Conservation (phyloP, 2,329 filamentous ascomycete species). For the Xylariales sp. region DNA sequence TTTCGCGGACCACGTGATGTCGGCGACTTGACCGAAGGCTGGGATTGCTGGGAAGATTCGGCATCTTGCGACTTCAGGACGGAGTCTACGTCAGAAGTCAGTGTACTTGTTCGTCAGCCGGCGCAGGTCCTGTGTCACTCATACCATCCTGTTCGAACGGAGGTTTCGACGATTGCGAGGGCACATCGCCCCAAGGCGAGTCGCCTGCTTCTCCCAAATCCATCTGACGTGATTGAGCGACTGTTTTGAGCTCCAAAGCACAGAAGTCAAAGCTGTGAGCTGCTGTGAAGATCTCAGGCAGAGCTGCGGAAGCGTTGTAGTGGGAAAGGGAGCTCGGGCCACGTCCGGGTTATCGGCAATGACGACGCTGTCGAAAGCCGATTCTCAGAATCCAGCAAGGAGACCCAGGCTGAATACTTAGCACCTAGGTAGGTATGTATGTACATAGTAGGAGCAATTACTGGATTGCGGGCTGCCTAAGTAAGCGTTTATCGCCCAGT, state of each 20-base stretch:
- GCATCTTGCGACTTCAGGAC: constrained; percentile 21
- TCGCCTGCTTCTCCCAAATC: constrained; percentile 40
- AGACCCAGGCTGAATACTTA: no score
- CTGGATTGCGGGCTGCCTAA: no score
- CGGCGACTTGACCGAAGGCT: constrained; percentile 24
- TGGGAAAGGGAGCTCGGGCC: constrained; percentile 9
- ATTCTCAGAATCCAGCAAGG: neutral
- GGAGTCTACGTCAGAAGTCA: no score
- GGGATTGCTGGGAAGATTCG: constrained; percentile 25
- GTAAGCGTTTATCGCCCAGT: no score
- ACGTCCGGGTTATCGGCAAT: neutral
- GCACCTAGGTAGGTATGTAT: no score
- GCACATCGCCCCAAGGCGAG: constrained; percentile 41
- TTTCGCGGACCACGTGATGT: constrained; percentile 21
- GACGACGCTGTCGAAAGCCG: constrained; percentile 4
- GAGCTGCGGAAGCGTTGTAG: constrained; percentile 2
- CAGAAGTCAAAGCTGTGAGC: neutral
- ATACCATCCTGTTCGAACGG: constrained; percentile 22
- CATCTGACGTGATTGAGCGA: constrained; percentile 23
- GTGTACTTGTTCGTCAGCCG: no score
- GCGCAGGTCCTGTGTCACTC: no score
- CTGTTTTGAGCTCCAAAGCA: neutral
- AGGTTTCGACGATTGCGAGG: constrained; percentile 31
- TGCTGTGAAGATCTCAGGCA: constrained; percentile 4
- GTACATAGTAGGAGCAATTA: no score